Evolutionary conservation across 2,329 filamentous ascomycete genomes (phyloP).

Genomic region (Alternaria gaisen): DNA sequence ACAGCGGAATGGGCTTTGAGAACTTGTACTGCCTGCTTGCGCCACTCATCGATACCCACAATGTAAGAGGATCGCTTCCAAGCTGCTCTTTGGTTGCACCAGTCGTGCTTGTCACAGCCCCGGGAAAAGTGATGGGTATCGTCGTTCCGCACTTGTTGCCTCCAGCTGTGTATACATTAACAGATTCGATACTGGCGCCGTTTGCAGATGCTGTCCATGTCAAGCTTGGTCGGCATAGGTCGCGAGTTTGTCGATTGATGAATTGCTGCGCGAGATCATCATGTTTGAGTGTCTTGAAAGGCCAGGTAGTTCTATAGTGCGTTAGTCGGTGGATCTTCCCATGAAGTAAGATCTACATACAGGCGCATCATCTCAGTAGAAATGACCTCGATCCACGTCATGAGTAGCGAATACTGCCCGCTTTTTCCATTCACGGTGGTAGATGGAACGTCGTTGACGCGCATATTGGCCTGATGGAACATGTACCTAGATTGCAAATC

Average conservation of each 20-base stretch:
- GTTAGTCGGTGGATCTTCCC: constrained; percentile 10
- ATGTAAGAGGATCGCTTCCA: constrained; percentile 56
- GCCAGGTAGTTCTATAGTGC: constrained; percentile 55
- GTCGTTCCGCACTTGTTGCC: constrained; percentile 61
- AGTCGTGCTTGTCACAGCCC: constrained; percentile 53
- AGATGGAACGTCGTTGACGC: constrained; percentile 58
- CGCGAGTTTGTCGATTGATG: constrained; percentile 62
- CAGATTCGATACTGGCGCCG: constrained; percentile 58
- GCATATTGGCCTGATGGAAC: constrained; percentile 71
- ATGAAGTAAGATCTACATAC: constrained; percentile 24
- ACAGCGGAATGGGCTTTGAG: constrained; percentile 37
- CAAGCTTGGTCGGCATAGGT: constrained; percentile 62
- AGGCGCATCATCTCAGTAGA: constrained; percentile 64
- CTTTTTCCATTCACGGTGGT: constrained; percentile 60
- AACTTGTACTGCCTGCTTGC: constrained; percentile 47
- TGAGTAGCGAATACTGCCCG: constrained; percentile 62
- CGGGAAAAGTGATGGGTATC: constrained; percentile 65
- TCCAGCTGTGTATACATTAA: constrained; percentile 58
- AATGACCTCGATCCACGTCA: constrained; percentile 65
- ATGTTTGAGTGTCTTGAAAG: constrained; percentile 64
- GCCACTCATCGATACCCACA: constrained; percentile 53
- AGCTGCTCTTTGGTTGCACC: constrained; percentile 61
- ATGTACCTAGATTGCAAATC: constrained; percentile 56
- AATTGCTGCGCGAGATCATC: constrained; percentile 64
- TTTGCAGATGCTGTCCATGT: constrained; percentile 56